Base-by-base conservation (phyloP, 2,329 filamentous ascomycete species). In the Akanthomyces dipterigenus region DNA sequence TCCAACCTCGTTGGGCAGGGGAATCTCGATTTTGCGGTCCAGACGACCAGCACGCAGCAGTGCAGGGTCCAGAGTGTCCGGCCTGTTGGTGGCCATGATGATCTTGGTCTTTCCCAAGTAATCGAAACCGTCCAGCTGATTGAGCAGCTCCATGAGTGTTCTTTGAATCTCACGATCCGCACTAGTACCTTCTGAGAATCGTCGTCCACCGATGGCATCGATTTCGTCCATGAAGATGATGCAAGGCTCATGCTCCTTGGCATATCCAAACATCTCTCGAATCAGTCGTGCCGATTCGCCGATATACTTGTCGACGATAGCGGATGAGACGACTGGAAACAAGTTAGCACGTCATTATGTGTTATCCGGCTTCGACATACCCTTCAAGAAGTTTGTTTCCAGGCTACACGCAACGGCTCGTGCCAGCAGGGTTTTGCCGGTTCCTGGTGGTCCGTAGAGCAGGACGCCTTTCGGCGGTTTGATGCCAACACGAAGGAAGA, bases 151-250 rank as follows among this genome's bases (percentile, higher is more conserved):
- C 95, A 99, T 99, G 63, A 99, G 81, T 40, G 95, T 99, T 72
- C 95, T 88, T 78, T 99, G 95, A 69, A 99, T 99, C 76, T 99
- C 95, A 71, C 96, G 88, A 79, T 99, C 95, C 55, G 95, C 95
- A 63, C 92, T 96, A 56, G 95, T 99, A 68, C 96, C 95, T 76
- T 99, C 95, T 0, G 91, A 96, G 77, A 99, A 99, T 70, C 95
- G 86, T 70, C 96, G 87, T 65, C 96, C 96, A 74, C 95, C 95
- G 71, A 99, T 99, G 71, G 95, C 95, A 72, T 99, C 95, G 72
- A 99, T 99, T 78, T 99, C 95, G 82, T 99, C 96, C 95, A 99
- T 99, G 84, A 99, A 99, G 78, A 99, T 99, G 76, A 99, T 99
- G 76, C 95, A 99, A 43, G 95, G 95, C 77, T 99, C 95, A 75